A percentile compares a stretch with the other conserved stretches of the same genome.
Conservation (phyloP, 495 filamentous ascomycete species). For the Hypoxylon rickii region DNA sequence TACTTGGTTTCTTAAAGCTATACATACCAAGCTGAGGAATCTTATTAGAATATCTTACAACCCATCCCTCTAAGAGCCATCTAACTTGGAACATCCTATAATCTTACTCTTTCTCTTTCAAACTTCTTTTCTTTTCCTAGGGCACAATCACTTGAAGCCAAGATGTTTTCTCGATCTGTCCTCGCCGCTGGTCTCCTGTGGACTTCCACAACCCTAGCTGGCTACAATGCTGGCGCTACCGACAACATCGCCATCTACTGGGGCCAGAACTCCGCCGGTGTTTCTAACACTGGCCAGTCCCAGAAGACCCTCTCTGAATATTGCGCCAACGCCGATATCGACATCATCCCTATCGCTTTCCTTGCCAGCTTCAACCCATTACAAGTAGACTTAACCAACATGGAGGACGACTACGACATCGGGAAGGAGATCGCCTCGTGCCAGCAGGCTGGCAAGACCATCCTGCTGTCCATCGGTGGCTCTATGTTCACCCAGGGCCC, state of each 20-base stretch:
- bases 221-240: slow-evolving; percentile 52
- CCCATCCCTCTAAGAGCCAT: background rate
- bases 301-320: slow-evolving; percentile 29
- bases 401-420: slow-evolving; percentile 57
- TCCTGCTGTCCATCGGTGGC: slow-evolving; percentile 67
- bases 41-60: background rate
- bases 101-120: background rate
- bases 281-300: slow-evolving; percentile 1
- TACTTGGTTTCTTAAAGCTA: slow-evolving; percentile 1
- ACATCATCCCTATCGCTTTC: slow-evolving; percentile 66
- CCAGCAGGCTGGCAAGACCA: slow-evolving; percentile 63
- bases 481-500: slow-evolving; percentile 53
- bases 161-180: slow-evolving; percentile 5
- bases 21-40: background rate
- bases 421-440: slow-evolving; percentile 60
- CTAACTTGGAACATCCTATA: background rate
- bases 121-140: background rate
- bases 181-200: slow-evolving; percentile 6
- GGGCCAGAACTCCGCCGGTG: slow-evolving; percentile 41
- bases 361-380: slow-evolving; percentile 58
- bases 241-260: slow-evolving; percentile 70
- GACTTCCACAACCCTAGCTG: slow-evolving; percentile 37
- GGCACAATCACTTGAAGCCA: background rate
- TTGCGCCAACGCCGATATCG: slow-evolving; percentile 25
- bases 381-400: slow-evolving; percentile 59